Base-by-base conservation (phyloP, 208 protist species). In the Trypanosoma grayi region DNA sequence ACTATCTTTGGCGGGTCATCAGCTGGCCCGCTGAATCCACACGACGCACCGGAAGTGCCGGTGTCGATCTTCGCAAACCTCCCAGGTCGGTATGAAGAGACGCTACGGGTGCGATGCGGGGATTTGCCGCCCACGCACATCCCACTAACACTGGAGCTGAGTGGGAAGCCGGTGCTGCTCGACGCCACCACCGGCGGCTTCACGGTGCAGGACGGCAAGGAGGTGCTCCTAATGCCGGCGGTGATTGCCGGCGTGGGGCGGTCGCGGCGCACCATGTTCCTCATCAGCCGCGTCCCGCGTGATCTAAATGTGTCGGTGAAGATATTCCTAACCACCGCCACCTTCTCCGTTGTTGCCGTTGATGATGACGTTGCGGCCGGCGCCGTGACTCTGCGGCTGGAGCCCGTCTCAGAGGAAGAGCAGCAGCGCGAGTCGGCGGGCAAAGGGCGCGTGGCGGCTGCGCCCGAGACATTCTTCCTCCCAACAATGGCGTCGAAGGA, bases 241-340 rank as follows among this genome's bases (percentile, higher is more conserved):
- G 83, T 88, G n/a, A 82, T 96, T 50, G 90, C 90, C 4, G 77
- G 74, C 4, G 58, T 94, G 0, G 82, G 79, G 8, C 70, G 72
- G 1, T 92, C 90, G 37, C 79, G 77, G 34, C 83, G 90, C 13
- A 82, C 61, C 11, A 46, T 96, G 18, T 60, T 66, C 14, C 56
- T 96, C 0, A 62, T 90, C n/a, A 96, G 93, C 70, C 87, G 90
- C 24, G 64, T 87, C n/a, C 87, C 90, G 31, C 85, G 90, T 22
- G 90, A 96, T 51, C 60, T 96, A 27, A 73, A 78, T 41, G 85
- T 93, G n/a, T 73, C 57, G 1, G 83, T 92, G 36, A 70, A 78
- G 20, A 77, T 84, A 20, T 89, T 83, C 37, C 68, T 84, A 27
- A 80, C 77, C 47, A 60, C 79, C 20, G 66, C 82, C 4, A 78